These are phyloP conservation scores for Phaeosphaeriaceae sp. DNA, from an alignment of 2,329 filamentous ascomycete species.

Conservation along the genomic window DNA sequence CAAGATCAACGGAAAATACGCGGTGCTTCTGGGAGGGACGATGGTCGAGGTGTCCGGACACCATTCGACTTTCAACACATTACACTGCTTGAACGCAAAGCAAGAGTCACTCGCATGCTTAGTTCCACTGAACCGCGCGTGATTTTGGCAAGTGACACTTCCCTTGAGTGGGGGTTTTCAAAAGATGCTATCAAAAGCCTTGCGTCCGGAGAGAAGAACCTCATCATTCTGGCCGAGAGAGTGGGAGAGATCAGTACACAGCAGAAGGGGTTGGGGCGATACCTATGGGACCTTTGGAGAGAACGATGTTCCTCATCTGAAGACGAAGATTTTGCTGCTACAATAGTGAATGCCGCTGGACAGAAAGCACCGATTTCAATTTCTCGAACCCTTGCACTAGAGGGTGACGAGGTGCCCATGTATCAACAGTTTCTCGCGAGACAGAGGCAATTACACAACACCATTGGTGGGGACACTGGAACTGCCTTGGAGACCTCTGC, in stretches of 20 bases:
- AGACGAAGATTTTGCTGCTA: constrained; percentile 49
- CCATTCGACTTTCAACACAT: constrained; percentile 92
- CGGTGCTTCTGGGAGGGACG: constrained; percentile 44
- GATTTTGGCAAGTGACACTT: constrained; percentile 88
- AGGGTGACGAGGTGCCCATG: constrained; percentile 75
- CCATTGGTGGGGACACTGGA: constrained; percentile 69
- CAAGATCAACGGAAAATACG: constrained; percentile 38
- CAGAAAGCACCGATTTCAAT: constrained; percentile 36
- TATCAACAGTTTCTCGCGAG: constrained; percentile 95
- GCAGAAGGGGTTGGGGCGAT: constrained; percentile 65
- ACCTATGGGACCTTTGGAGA: constrained; percentile 70
- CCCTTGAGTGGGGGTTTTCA: constrained; percentile 94
- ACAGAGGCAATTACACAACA: constrained; percentile 84
- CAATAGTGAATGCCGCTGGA: constrained; percentile 70
- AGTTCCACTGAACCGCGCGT: constrained; percentile 66
- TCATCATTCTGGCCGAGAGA: constrained; percentile 86
- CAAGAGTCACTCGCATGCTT: constrained; percentile 76
- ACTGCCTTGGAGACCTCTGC: constrained; percentile 71
- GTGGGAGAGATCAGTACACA: constrained; percentile 52
- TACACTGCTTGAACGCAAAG: constrained; percentile 79
- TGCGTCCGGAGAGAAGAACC: constrained; percentile 77
- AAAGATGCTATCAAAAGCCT: constrained; percentile 77
- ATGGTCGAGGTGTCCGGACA: constrained; percentile 62
- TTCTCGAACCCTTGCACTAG: constrained; percentile 66
- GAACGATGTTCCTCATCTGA: constrained; percentile 28